Evolutionary conservation across 2,329 filamentous ascomycete species (phyloP), one percentile per base, ranked within the genome.

Genomic region (Aspergillus cejpii): DNA sequence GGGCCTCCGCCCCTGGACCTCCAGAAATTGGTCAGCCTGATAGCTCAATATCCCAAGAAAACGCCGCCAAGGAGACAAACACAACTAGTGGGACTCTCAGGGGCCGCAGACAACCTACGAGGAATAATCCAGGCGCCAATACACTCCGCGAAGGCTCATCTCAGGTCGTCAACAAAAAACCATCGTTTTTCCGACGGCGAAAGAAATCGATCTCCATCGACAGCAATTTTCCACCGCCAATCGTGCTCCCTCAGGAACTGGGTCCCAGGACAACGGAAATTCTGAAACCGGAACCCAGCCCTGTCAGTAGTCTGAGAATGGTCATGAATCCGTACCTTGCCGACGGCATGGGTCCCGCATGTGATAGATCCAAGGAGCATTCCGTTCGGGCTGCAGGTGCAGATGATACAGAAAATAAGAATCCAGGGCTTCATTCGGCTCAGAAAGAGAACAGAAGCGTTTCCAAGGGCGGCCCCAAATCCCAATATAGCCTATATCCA

Each of bases 181-280:
- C 91, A 1, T 91, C 88, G 0, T 97, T 98, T 70, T 97, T 97
- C 71, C 80, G 92, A 50, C 79, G 92, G 48, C 80, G 90, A 51
- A 97, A 97, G 78, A 94, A 91, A 76, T 95, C 90, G 4, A 69
- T 34, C 15, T 34, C 31, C 11, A 34, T 88, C 26, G 79, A 81
- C 11, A 89, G 94, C 51, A 63, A 66, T 36, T 75, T 79, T 17
- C 76, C 76, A 29, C 81, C 84, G 26, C 81, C 84, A 6, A 66
- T 75, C 65, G 47, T 62, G 56, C 54, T 74, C 62, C 48, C 70
- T 66, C 56, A 67, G 65, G 67, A 74, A 34, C 54, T 71, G 21
- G 66, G 70, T 28, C 57, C 73, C 27, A 66, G 64, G 34, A 58
- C 47, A 19, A 34, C 55, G 43, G 62, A 66, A 29, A 43, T 37